A percentile compares a stretch with the other conserved stretches of the same genome.
These are phyloP conservation scores for Saprolegnia parasitica DNA, from an alignment of 352 stramenopile species.

Conservation along the genomic window DNA sequence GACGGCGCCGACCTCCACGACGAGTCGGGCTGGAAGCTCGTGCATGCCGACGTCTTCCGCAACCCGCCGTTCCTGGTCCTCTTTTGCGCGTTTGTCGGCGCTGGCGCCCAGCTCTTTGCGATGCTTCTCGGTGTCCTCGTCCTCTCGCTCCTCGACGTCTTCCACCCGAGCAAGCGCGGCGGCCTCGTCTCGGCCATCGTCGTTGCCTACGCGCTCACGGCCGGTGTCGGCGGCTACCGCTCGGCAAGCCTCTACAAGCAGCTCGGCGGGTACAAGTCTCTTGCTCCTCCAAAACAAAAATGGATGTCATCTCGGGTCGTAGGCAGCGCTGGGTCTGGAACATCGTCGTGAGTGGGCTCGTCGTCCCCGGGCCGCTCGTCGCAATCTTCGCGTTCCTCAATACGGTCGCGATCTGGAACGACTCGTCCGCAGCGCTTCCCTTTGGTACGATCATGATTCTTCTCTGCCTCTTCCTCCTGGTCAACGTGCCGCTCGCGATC, in stretches of 20 bases:
- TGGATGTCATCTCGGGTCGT: background rate
- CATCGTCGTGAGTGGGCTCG: conserved; percentile 85
- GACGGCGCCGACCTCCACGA: conserved; percentile 87
- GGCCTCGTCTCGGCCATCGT: conserved; percentile 92
- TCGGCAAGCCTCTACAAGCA: conserved; percentile 92
- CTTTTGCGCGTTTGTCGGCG: conserved; percentile 90
- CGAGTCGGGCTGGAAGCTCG: conserved; percentile 96
- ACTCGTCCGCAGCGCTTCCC: conserved; percentile 93
- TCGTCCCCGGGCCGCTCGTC: conserved; percentile 91
- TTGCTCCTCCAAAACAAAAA: background rate
- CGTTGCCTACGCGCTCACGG: conserved; percentile 92
- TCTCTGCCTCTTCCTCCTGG: conserved; percentile 87
- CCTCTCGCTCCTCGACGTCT: conserved; percentile 87
- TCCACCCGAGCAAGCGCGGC: conserved; percentile 91
- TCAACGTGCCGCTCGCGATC: conserved; percentile 91
- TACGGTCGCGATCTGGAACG: conserved; percentile 91
- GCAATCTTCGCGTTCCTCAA: conserved; percentile 94
- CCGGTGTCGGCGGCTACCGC: conserved; percentile 90
- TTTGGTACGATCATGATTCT: conserved; percentile 96
- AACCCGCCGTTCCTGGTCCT: conserved; percentile 88
- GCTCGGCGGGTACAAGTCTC: conserved; percentile 64
- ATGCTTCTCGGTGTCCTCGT: conserved; percentile 88
- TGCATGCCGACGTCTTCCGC: conserved; percentile 96
- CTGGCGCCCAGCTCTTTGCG: conserved; percentile 93
- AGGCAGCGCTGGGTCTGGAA: conserved; percentile 93